Percentiles rank a stretch among this genome's conserved stretches.
Evolutionary conservation across 768 basidiomycete genomes (phyloP).

Genomic region (Mycena epipterygia): DNA sequence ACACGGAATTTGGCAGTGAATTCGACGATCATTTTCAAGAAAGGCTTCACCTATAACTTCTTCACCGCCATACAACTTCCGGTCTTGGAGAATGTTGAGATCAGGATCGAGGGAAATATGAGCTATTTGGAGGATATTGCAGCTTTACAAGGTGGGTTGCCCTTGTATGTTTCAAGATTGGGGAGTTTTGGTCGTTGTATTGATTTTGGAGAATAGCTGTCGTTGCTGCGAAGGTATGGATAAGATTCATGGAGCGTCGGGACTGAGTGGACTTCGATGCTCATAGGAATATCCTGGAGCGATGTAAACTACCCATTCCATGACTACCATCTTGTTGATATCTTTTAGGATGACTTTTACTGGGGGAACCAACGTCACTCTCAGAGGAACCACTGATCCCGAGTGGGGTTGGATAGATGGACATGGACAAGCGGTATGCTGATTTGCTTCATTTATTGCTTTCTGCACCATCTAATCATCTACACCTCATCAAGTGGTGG

Average conservation of each 20-base stretch:
- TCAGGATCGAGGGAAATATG: constrained; percentile 51
- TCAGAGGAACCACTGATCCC: constrained; percentile 52
- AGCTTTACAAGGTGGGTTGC: constrained; percentile 24
- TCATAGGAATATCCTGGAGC: constrained; percentile 25
- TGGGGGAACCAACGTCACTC: constrained; percentile 53
- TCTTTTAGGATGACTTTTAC: constrained; percentile 49
- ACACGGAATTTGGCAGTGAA: constrained; percentile 28
- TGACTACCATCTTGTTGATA: constrained; percentile 13
- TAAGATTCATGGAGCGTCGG: constrained; percentile 11
- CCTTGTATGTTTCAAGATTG: constrained; percentile 11
- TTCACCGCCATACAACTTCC: constrained; percentile 55
- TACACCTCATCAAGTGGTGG: constrained; percentile 48
- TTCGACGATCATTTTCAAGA: constrained; percentile 54
- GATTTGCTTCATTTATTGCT: constrained; percentile 14
- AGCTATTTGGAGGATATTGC: constrained; percentile 33
- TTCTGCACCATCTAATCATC: constrained; percentile 22
- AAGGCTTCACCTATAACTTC: constrained; percentile 56
- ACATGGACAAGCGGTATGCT: constrained; percentile 46
- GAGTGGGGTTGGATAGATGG: constrained; percentile 57
- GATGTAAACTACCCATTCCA: constrained; percentile 17
- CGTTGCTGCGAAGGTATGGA: constrained; percentile 30
- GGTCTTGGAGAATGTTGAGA: constrained; percentile 51
- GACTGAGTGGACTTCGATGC: constrained; percentile 17
- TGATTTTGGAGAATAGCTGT: constrained; percentile 27
- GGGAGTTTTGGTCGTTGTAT: constrained; percentile 19